Conservation (phyloP, 1,139 yeast genomes). For the Hyphopichia wangnamkhiaoensis region DNA sequence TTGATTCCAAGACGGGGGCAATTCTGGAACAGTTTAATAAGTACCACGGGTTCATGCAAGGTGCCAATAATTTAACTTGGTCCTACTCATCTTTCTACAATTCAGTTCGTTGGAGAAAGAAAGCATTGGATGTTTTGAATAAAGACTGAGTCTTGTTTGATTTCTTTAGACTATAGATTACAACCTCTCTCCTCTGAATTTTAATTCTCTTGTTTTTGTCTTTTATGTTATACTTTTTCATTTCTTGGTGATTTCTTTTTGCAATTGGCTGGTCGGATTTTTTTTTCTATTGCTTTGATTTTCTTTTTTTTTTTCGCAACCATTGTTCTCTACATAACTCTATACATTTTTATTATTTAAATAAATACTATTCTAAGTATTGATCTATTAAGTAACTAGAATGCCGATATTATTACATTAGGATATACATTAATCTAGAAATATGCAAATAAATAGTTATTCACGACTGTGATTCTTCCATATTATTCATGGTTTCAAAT, state of each 20-base stretch:
- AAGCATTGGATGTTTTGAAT: constrained; percentile 18
- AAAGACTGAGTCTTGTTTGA: constrained; percentile 1
- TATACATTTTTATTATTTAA: not conserved
- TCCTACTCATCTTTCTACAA: constrained; percentile 81
- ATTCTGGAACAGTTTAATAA: constrained; percentile 90
- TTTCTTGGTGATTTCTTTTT: not conserved
- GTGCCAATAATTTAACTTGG: constrained; percentile 90
- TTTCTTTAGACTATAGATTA: not conserved
- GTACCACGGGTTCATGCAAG: constrained; percentile 80
- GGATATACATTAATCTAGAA: not conserved
- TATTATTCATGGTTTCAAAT: constrained; percentile 52
- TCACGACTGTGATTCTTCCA: not conserved
- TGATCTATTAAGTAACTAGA: too few relatives aligned
- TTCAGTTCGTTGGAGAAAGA: constrained; percentile 63
- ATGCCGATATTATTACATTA: too few relatives aligned
- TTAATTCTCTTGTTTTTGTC: not conserved
- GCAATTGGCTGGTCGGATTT: not conserved
- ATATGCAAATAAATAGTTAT: not conserved
- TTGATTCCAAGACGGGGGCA: constrained; percentile 61
- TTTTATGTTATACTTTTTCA: not conserved
- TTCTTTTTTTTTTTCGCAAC: too few relatives aligned
- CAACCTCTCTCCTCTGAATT: not conserved
- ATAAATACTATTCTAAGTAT: too few relatives aligned
- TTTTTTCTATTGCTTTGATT: not conserved
- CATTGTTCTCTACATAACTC: not conserved